Base-by-base conservation (phyloP, 371 early-diverging fungal species). In the Rhizopus delemar region DNA sequence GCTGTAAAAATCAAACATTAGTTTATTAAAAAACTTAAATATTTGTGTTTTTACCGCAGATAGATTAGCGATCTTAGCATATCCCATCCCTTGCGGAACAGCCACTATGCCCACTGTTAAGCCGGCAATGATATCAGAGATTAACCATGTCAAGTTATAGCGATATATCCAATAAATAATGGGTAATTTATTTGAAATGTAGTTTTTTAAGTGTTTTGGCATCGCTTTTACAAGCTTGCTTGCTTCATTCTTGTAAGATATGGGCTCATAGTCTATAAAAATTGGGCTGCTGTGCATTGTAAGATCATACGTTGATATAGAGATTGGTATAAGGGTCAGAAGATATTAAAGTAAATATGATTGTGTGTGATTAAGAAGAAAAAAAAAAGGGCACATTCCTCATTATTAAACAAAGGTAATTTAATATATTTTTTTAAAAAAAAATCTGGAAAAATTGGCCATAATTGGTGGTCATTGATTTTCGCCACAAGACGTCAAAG, bases 61-160 rank as follows among this genome's bases (percentile, higher is more conserved):
- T 8, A 96, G 73, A 31, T 73, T 76, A 1, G 93, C 94, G n/a
- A 96, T 75, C 71, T 88, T 92, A 15, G 96, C 88, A 63, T 92
- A 90, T 16, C 87, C 91, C 82, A 92, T 86, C 15, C 86, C 83
- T 71, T 95, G 96, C 13, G 94, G 95, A 12, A 96, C 85, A 5
- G 91, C 86, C 13, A 95, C 82, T 33, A 90, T 77, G 7, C 92
- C 94, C n/a, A 95, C 91, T 8, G 95, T 95, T 16, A 91, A 41
- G 9, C 94, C 96, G 2, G 95, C 92, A 52, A 96, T 81, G 8
- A 88, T 31, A 60, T 96, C 95, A 41, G 89, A 86, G 4, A 85
- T 7, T 12, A 94, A 70, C 95, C 95, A 95, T 6, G 63, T 65
- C 64, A 65, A 51, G 28, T 69, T 49, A 5, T 91, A 92, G 9